These are phyloP conservation scores for Letharia columbiana DNA, from an alignment of 495 filamentous ascomycete species.

Conservation along the genomic window DNA sequence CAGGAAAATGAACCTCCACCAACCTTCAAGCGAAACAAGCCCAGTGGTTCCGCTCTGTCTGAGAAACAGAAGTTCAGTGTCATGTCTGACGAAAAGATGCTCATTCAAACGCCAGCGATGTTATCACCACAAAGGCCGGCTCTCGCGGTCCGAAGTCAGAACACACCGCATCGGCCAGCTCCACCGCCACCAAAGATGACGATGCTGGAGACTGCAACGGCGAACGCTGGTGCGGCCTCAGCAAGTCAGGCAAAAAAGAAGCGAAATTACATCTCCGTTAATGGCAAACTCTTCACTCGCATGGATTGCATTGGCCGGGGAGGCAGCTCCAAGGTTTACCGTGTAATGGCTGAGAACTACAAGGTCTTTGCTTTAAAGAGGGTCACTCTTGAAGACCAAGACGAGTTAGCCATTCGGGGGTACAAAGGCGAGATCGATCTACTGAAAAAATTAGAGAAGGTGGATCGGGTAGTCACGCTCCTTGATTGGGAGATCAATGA, in stretches of 20 bases:
- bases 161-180: conserved; percentile 76
- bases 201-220: conserved; percentile 81
- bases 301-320: conserved; percentile 86
- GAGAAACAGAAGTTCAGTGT: conserved; percentile 52
- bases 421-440: conserved; percentile 98
- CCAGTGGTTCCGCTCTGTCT: conserved; percentile 45
- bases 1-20: conserved; percentile 78
- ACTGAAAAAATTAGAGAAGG: conserved; percentile 66
- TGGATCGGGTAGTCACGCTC: conserved; percentile 80
- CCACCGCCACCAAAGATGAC: conserved; percentile 91
- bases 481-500: conserved; percentile 92
- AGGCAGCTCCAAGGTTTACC: conserved; percentile 87
- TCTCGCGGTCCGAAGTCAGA: conserved; percentile 63
- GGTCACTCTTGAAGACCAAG: conserved; percentile 83
- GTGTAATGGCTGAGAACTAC: conserved; percentile 92
- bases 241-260: conserved; percentile 63
- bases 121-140: conserved; percentile 57
- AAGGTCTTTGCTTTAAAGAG: conserved; percentile 91
- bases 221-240: conserved; percentile 68
- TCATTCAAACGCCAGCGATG: conserved; percentile 35
- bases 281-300: conserved; percentile 81
- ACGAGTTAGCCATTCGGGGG: conserved; percentile 70
- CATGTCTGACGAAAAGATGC: conserved; percentile 42
- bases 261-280: conserved; percentile 72
- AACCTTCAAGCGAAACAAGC: conserved; percentile 62